phyloP scores from a whole-genome alignment of 305 asterid genomes.

The Fraxinus angustifolia region DNA sequence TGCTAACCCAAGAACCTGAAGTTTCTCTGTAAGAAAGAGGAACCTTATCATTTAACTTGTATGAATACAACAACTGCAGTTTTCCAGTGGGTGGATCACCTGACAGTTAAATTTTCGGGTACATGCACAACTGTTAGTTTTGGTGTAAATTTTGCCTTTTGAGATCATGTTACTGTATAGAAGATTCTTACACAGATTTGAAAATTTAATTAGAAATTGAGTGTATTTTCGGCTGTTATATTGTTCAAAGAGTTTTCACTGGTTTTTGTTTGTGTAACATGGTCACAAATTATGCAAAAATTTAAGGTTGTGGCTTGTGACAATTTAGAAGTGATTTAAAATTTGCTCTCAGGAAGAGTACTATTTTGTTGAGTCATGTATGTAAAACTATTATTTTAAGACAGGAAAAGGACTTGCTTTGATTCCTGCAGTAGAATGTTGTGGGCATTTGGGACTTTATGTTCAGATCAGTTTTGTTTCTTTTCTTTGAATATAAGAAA shows the following conservation, averaged over 20 bases:
- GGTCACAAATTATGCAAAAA: background rate
- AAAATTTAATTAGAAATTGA: background rate
- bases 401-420: background rate
- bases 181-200: background rate
- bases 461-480: background rate
- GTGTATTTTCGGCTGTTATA: slow-evolving; percentile 1
- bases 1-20: background rate
- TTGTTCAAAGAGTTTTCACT: background rate
- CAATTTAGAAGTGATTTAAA: background rate
- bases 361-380: background rate
- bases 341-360: background rate
- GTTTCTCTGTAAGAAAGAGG: slow-evolving; percentile 5
- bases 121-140: background rate
- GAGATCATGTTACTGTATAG: background rate
- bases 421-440: background rate
- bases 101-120: slow-evolving; percentile 12
- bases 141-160: background rate
- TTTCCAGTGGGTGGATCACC: slow-evolving; percentile 2
- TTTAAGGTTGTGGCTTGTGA: background rate
- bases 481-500: background rate
- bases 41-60: slow-evolving; percentile 11
- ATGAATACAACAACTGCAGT: slow-evolving; percentile 19
- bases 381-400: background rate
- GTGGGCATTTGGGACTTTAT: background rate
- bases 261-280: background rate